Evolutionary conservation across 2,329 filamentous ascomycete species (phyloP), one percentile per base, ranked within the genome.

Genomic region (Neopestalotiopsis sp.): DNA sequence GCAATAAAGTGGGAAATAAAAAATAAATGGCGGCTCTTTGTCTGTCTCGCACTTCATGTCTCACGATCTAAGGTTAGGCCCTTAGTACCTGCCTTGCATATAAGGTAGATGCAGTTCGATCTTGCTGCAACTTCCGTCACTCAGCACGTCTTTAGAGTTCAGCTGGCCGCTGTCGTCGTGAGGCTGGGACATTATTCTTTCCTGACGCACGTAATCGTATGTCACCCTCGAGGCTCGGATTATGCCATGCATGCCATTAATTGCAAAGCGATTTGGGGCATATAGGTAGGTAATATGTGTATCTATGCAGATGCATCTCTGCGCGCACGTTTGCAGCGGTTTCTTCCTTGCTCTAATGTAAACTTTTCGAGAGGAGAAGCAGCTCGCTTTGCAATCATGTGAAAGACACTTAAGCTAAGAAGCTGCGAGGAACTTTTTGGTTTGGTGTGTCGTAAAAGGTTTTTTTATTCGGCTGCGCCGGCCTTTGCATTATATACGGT

Each of bases 21-120:
- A 34, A 28, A 28, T 4, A 28, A 28, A 70, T 71, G 71, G 73
- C 69, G 76, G 74, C 76, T 74, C 69, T 71, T 57, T 62, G 38
- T 63, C 64, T 59, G 20, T 28, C 59, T 34, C 45, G 45, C 45
- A 52, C 4, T 52, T n/a, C 45, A 52, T 52, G 45, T 52, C 45
- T 52, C 45, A 24, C n/a, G 17, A 52, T 52, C 17, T n/a, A 52
- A 52, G 45, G 45, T 52, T 52, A 52, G 45, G 45, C 45, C 24
- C 45, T 52, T 52, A 20, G 14, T n/a, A 52, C 45, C 45, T 52
- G 45, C 45, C 45, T 52, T 52, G 45, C 45, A 52, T 52, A 9
- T 14, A 52, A 38, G 34, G 10, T 59, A 30, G 32, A 45, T 52
- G 58, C 17, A 57, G 52, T 38, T 49, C 49, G 10, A 24, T 34